Base-by-base conservation (phyloP, 306 rosid species). In the Quercus gilva region DNA sequence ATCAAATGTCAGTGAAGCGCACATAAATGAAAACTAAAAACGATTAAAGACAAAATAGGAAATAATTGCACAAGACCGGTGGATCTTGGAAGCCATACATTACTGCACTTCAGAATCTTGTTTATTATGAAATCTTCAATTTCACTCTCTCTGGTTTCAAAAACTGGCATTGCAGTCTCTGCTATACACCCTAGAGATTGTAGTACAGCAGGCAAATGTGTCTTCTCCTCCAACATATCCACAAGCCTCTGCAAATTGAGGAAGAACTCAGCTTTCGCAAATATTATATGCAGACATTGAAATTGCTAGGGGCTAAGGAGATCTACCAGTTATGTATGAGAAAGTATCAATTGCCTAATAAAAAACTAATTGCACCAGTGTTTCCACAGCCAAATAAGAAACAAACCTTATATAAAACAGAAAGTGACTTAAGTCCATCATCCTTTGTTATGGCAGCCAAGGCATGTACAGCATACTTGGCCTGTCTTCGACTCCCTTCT, bases 101-200 rank as follows among this genome's bases (percentile, higher is more conserved):
- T 74, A 77, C 86, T 83, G 72, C 87, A 59, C 82, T 88, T 89
- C 57, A 96, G 87, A 85, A 93, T 93, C 81, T 90, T 84, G 76
- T 90, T 86, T 78, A 76, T 52, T 80, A 96, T 90, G 81, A 90
- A 96, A 72, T 91, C 91, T 88, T 84, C 84, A 76, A 96, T 82
- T 86, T 96, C 98, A 76, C 79, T 85, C 86, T 88, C 97, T 84
- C 99, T 91, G 64, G 99, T 96, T 89, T 91, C 99, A 71, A 90
- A 96, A 82, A 96, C 89, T 73, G 99, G 92, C 97, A 96, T 96
- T 70, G 99, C 98, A 51, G 90, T 90, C 91, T 96, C 86, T 7
- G 99, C 99, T 79, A 93, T 93, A 75, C 99, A 96, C 81, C 99
- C 99, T 74, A 96, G 84, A 53, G 99, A 96, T 84, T 96, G 99